Base-by-base conservation (phyloP, 2,329 filamentous ascomycete species). In the Cladosporium halotolerans region DNA sequence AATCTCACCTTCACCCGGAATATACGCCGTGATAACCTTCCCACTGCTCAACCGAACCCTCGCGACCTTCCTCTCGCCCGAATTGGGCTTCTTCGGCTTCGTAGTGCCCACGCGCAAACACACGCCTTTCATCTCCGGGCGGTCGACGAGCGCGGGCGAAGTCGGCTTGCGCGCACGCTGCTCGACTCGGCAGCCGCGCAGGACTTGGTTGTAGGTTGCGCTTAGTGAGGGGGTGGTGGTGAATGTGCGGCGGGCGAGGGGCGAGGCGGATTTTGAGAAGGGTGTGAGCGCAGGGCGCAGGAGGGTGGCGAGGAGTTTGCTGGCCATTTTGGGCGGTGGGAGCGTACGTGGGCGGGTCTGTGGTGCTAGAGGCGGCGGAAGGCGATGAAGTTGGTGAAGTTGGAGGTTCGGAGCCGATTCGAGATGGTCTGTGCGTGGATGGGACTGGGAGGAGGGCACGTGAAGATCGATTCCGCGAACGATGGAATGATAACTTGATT, bases 61-160 rank as follows among this genome's bases (percentile, higher is more conserved):
- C 2, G 92, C 92, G 54, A 89, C 93, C 78, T 99, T 99, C 59
- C 93, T 80, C 79, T 97, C 90, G 53, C 91, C 93, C 28, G 93
- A 99, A 73, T 99, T 99, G 60, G 93, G 93, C 75, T 99, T 99
- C 84, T 99, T 99, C 53, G 93, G 93, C 67, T 93, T 90, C 63
- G 88, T 90, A 63, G 91, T 88, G 66, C 89, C 90, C 56, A 97
- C 93, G 70, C 95, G 91, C 59, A 99, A 76, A 72, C 93, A 97
- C 36, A 99, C 93, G 63, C 92, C 93, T 77, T 97, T 97, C 74
- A 96, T 85, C 67, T 87, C 82, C 3, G 93, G 90, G 41, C 88
- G 80, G 48, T 82, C 72, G 57, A 79, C 79, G 58, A 99, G 80
- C 18, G 92, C 91, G 0, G 93, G 93, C 2, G 92, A 97, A 48